A percentile compares a stretch with the other conserved stretches of the same genome.
phyloP scores from a whole-genome alignment of 306 rosid species.

The Cucurbita ficifolia region DNA sequence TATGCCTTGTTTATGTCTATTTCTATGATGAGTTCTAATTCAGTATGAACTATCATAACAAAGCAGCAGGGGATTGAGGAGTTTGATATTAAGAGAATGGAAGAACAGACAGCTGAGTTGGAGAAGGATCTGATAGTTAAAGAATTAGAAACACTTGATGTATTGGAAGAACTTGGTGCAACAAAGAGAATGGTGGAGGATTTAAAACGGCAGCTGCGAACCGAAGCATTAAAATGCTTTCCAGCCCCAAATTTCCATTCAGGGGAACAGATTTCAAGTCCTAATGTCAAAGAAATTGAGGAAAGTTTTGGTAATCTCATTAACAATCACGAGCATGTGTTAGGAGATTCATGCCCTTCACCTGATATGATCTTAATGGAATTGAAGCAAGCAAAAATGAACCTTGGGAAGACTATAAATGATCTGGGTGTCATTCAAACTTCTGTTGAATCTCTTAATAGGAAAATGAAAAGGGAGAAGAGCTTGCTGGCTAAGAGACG shows the following conservation, averaged over 20 bases:
- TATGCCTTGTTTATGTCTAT: background rate
- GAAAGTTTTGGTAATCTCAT: slow-evolving; percentile 13
- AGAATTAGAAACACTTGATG: slow-evolving; percentile 90
- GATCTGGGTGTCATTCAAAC: slow-evolving; percentile 74
- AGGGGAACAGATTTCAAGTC: slow-evolving; percentile 21
- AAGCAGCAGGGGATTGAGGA: slow-evolving; percentile 46
- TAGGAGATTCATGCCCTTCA: slow-evolving; percentile 34
- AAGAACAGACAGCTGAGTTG: slow-evolving; percentile 79
- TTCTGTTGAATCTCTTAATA: slow-evolving; percentile 60
- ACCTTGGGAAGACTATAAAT: slow-evolving; percentile 66
- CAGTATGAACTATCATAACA: slow-evolving; percentile 12
- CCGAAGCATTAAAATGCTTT: slow-evolving; percentile 50
- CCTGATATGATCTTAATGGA: slow-evolving; percentile 58
- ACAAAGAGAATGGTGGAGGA: slow-evolving; percentile 76
- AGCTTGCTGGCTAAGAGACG: slow-evolving; percentile 49
- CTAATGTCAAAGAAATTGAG: slow-evolving; percentile 45
- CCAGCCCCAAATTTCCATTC: slow-evolving; percentile 17
- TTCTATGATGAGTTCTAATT: slow-evolving; percentile 15
- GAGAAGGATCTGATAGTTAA: slow-evolving; percentile 94
- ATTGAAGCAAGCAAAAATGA: slow-evolving; percentile 61
- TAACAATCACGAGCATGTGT: slow-evolving; percentile 18
- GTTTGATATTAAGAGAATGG: slow-evolving; percentile 79
- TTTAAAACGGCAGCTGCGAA: slow-evolving; percentile 62
- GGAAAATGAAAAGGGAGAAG: slow-evolving; percentile 73
- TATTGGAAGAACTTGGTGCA: slow-evolving; percentile 79